Conservation (phyloP, 164 flowering plant species). For the Paratinospora sagittata region DNA sequence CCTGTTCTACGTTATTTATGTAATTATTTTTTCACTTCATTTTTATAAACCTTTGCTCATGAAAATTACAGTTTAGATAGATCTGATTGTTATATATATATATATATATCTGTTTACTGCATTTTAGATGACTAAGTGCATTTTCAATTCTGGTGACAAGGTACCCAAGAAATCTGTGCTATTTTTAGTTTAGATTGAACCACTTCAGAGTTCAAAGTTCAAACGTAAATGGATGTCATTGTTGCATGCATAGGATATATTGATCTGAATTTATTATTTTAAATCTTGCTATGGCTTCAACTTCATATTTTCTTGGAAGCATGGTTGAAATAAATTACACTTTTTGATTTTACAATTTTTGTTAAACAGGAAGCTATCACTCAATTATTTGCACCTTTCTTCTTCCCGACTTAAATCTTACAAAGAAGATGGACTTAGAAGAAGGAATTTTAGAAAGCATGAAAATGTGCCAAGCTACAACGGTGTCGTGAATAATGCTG, state of each 20-base stretch:
- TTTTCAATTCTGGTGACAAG: too few relatives aligned
- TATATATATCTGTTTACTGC: too few relatives aligned
- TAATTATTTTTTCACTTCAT: too few relatives aligned
- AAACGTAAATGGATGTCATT: not conserved
- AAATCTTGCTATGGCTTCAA: not conserved
- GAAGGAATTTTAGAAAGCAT: conserved; percentile 53
- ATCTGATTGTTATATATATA: too few relatives aligned
- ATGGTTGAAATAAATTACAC: conserved; percentile 3
- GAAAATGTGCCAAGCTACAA: conserved; percentile 28
- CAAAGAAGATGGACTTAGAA: conserved; percentile 52
- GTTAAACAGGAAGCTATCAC: conserved; percentile 72
- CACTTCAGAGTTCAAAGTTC: not conserved
- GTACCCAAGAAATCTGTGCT: too few relatives aligned
- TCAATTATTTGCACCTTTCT: conserved; percentile 56
- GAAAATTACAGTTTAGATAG: too few relatives aligned
- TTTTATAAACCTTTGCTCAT: too few relatives aligned
- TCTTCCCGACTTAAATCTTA: conserved; percentile 37
- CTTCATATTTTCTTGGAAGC: not conserved
- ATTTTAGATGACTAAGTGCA: too few relatives aligned
- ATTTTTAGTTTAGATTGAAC: too few relatives aligned
- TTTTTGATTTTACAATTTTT: conserved; percentile 7
- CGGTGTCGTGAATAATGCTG: conserved; percentile 20
- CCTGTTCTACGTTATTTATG: too few relatives aligned
- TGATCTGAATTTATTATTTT: not conserved
- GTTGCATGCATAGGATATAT: not conserved